phyloP scores from a whole-genome alignment of 768 basidiomycete species.

The Lactarius hengduanensis region DNA sequence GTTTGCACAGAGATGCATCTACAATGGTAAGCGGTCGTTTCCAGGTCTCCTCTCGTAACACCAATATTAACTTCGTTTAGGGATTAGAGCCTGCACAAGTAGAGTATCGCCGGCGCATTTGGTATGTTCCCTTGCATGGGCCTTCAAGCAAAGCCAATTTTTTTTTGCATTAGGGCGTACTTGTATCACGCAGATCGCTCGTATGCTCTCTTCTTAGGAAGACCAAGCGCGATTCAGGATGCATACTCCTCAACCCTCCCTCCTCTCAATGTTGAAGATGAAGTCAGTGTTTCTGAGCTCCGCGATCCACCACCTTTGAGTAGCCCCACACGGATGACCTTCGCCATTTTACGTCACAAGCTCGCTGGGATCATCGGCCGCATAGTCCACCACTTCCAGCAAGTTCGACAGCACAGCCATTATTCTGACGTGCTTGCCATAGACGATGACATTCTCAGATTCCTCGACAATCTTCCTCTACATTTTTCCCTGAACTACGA shows the following conservation, averaged over 20 bases:
- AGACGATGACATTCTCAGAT: conserved; percentile 80
- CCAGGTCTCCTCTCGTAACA: conserved; percentile 9
- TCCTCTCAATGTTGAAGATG: conserved; percentile 72
- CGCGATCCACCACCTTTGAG: conserved; percentile 58
- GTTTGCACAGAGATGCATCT: conserved; percentile 85
- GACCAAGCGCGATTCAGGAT: conserved; percentile 87
- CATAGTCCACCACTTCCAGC: conserved; percentile 92
- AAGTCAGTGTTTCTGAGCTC: conserved; percentile 44
- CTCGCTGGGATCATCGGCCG: conserved; percentile 83
- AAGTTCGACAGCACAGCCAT: conserved; percentile 70
- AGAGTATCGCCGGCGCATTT: conserved; percentile 88
- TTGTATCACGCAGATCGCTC: conserved; percentile 93
- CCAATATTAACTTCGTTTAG: conserved; percentile 37
- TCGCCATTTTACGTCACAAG: conserved; percentile 80
- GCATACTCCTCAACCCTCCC: conserved; percentile 81
- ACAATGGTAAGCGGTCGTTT: conserved; percentile 58
- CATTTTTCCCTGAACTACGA: conserved; percentile 78
- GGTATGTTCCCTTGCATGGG: conserved; percentile 45
- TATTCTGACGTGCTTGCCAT: conserved; percentile 80
- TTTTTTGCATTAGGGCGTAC: conserved; percentile 59
- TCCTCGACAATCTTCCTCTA: conserved; percentile 73
- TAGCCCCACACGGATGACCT: conserved; percentile 80
- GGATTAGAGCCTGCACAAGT: conserved; percentile 71
- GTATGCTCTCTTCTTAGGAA: conserved; percentile 86
- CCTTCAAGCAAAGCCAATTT: conserved; percentile 9